Evolutionary conservation across 1,284 basidiomycete genomes (phyloP).

Genomic region (Mycena citricolor): DNA sequence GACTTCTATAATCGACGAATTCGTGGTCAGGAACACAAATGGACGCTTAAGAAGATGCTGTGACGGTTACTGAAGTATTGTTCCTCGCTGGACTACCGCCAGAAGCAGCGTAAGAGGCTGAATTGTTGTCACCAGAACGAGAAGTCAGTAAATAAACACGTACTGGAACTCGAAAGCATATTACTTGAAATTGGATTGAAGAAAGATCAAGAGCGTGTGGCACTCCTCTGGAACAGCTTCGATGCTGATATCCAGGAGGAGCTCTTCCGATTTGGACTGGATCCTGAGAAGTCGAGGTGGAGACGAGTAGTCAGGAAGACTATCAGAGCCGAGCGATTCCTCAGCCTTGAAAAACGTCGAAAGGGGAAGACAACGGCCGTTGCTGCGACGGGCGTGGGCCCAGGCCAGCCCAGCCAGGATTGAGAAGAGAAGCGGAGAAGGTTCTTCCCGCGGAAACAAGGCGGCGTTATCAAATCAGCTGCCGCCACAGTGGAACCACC

Average conservation of each 20-base stretch:
- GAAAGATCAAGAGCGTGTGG: constrained; percentile 9
- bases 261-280: constrained; percentile 1
- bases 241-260: constrained; percentile 8
- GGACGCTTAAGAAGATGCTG: constrained; percentile 1
- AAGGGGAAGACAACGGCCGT: neutral
- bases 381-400: neutral
- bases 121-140: constrained; percentile 5
- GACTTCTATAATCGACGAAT: constrained; percentile 9
- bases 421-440: too few species aligned
- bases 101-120: constrained; percentile 3
- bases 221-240: constrained; percentile 9
- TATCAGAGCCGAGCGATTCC: constrained; percentile 2
- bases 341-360: constrained; percentile 5
- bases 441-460: too few species aligned
- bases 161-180: constrained; percentile 1
- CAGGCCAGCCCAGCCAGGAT: too few species aligned
- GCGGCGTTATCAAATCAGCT: too few species aligned
- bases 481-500: too few species aligned
- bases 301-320: constrained; percentile 3
- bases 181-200: neutral
- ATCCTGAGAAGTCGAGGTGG: constrained; percentile 8
- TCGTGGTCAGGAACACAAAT: neutral
- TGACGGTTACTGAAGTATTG: constrained; percentile 7
- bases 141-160: constrained; percentile 6
- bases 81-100: constrained; percentile 8